phyloP scores from a whole-genome alignment of 495 filamentous ascomycete species.

The Pseudotulostoma volvatum region DNA sequence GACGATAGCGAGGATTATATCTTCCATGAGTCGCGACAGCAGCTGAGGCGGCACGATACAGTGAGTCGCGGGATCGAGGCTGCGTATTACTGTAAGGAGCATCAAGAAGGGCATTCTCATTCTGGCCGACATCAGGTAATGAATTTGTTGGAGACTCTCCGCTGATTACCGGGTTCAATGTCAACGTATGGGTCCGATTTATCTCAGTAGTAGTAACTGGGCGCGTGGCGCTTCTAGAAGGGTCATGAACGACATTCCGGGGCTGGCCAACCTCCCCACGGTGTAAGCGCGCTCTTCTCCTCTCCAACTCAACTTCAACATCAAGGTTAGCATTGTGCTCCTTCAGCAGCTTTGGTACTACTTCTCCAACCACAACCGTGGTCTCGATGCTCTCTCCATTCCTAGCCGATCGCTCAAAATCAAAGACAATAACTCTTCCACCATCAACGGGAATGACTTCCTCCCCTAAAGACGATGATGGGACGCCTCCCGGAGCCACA shows the following conservation, averaged over 20 bases:
- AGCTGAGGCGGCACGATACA: conserved; percentile 65
- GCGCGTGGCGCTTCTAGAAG: not conserved
- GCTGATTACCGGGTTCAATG: not conserved
- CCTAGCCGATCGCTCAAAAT: conserved; percentile 46
- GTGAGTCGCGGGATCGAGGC: conserved; percentile 57
- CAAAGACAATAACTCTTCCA: conserved; percentile 58
- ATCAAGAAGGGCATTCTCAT: conserved; percentile 9
- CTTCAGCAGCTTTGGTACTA: conserved; percentile 47
- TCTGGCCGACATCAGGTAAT: not conserved
- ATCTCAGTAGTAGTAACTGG: not conserved
- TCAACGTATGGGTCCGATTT: not conserved
- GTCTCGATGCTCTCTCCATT: conserved; percentile 40
- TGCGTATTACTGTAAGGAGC: conserved; percentile 61
- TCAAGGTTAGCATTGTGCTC: conserved; percentile 67
- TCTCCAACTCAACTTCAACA: conserved; percentile 65
- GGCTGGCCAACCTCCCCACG: conserved; percentile 15
- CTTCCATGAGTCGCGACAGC: conserved; percentile 51
- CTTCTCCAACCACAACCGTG: conserved; percentile 60
- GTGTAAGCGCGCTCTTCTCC: conserved; percentile 44
- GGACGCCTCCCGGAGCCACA: conserved; percentile 59
- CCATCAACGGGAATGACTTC: conserved; percentile 72
- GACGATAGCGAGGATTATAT: conserved; percentile 30
- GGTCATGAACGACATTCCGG: not conserved
- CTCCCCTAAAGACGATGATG: conserved; percentile 43
- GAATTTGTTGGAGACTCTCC: not conserved